Conservation (phyloP, 768 basidiomycete genomes). For the Tylopilus intermedius region DNA sequence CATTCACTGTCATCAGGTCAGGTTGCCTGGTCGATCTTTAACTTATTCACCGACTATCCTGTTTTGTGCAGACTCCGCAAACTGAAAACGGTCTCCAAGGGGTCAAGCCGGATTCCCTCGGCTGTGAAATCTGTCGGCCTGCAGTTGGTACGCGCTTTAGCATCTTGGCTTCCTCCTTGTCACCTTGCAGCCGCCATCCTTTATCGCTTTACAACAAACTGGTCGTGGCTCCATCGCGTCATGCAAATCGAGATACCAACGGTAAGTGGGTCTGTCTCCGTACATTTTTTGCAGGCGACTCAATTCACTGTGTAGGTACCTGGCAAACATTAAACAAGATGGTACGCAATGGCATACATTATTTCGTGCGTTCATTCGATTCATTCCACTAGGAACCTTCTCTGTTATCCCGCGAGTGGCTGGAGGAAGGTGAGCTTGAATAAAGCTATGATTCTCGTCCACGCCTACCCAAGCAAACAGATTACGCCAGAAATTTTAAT, state of each 20-base stretch:
- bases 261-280: conserved; percentile 32
- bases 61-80: conserved; percentile 43
- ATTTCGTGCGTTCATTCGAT: neutral
- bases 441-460: neutral
- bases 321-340: conserved; percentile 70
- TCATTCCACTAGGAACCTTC: conserved; percentile 44
- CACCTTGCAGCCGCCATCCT: conserved; percentile 33
- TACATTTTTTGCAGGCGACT: neutral
- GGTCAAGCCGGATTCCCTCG: conserved; percentile 43
- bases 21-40: neutral
- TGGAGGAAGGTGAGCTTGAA: conserved; percentile 46
- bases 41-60: neutral
- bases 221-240: conserved; percentile 57
- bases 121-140: conserved; percentile 75
- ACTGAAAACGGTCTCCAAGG: conserved; percentile 50
- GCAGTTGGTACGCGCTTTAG: conserved; percentile 40
- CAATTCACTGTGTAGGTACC: conserved; percentile 33
- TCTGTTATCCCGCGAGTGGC: conserved; percentile 68
- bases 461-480: conserved; percentile 11
- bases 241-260: conserved; percentile 69
- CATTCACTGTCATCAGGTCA: conserved; percentile 57
- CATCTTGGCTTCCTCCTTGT: neutral
- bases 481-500: conserved; percentile 63
- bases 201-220: conserved; percentile 56
- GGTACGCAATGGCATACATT: conserved; percentile 27